A percentile compares a stretch with the other conserved stretches of the same genome.
Evolutionary conservation across 208 protist genomes (phyloP).

Genomic region (Paratrypanosoma confusum): DNA sequence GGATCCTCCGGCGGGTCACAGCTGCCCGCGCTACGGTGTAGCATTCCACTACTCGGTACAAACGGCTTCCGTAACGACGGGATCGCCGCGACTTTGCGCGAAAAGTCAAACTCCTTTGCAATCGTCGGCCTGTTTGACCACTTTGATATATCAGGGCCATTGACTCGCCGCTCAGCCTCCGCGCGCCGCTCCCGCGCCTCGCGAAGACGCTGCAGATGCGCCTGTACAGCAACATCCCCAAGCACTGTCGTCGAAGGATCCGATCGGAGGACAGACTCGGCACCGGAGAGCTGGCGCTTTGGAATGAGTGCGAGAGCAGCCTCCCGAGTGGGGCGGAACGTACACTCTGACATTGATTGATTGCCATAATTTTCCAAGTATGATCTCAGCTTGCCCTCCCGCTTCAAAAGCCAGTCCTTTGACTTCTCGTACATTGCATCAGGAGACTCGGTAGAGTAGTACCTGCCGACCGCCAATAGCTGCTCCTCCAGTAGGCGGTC

Average conservation of each 20-base stretch:
- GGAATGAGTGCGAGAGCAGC: neutral
- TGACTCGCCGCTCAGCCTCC: slow-evolving; percentile 13
- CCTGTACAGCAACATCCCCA: slow-evolving; percentile 18
- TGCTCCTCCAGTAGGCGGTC: slow-evolving; percentile 18
- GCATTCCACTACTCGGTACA: too few species aligned
- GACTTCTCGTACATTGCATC: slow-evolving; percentile 53
- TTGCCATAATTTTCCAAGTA: slow-evolving; percentile 16
- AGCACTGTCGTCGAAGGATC: slow-evolving; percentile 5
- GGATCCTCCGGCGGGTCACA: too few species aligned
- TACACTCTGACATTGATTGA: slow-evolving; percentile 19
- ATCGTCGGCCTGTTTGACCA: slow-evolving; percentile 30
- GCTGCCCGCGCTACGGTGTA: too few species aligned
- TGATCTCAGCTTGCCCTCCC: slow-evolving; percentile 12
- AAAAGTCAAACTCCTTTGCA: slow-evolving; percentile 23
- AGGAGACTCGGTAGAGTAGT: slow-evolving; percentile 13
- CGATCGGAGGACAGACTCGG: too few species aligned
- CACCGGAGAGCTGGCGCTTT: neutral
- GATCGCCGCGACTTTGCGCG: slow-evolving; percentile 23
- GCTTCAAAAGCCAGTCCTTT: slow-evolving; percentile 27
- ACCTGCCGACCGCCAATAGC: slow-evolving; percentile 22
- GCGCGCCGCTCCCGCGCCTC: slow-evolving; percentile 19
- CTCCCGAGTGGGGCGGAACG: slow-evolving; percentile 27
- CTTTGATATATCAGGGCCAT: slow-evolving; percentile 9
- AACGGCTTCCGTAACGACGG: slow-evolving; percentile 41
- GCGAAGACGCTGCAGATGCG: slow-evolving; percentile 27